A percentile compares a stretch with the other conserved stretches of the same genome.
These are phyloP conservation scores for Chytridium lagenaria DNA, from an alignment of 371 early-diverging fungal genomes.

Conservation along the genomic window DNA sequence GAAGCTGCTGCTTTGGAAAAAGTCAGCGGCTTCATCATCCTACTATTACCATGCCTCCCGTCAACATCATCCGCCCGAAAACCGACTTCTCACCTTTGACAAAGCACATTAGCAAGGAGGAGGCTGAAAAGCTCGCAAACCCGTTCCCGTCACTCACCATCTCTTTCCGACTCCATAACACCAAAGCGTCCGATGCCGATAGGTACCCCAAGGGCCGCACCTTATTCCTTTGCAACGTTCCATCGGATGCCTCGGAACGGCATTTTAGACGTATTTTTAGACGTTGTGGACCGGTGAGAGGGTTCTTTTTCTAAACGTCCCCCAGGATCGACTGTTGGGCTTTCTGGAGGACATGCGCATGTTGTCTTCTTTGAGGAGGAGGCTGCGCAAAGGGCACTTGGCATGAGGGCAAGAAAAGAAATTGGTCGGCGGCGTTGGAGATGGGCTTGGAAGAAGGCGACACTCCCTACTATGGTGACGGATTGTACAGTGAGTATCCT, in stretches of 20 bases:
- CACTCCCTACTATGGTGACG: neutral
- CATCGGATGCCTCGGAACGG: conserved; percentile 75
- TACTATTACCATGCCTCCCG: conserved; percentile 19
- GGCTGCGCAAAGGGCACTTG: conserved; percentile 66
- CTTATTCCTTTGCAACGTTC: conserved; percentile 81
- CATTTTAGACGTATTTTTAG: conserved; percentile 80
- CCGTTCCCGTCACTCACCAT: conserved; percentile 5
- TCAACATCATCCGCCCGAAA: neutral
- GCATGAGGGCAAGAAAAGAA: conserved; percentile 65
- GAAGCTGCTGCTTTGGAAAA: neutral
- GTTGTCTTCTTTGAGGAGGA: conserved; percentile 75
- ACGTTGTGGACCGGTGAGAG: conserved; percentile 63
- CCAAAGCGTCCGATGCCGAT: conserved; percentile 21
- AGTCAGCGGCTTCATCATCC: conserved; percentile 16
- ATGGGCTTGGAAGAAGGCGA: conserved; percentile 38
- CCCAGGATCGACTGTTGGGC: conserved; percentile 39
- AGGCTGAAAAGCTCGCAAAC: neutral
- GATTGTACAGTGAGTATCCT: conserved; percentile 27
- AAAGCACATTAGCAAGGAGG: neutral
- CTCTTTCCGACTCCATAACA: conserved; percentile 15
- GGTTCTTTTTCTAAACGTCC: conserved; percentile 55
- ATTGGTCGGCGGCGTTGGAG: conserved; percentile 65
- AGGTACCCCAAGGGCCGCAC: conserved; percentile 65
- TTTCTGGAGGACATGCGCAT: conserved; percentile 64
- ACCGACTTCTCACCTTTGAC: neutral